Base-by-base conservation (phyloP, 2,329 filamentous ascomycete genomes). In the Beauveria sp. region DNA sequence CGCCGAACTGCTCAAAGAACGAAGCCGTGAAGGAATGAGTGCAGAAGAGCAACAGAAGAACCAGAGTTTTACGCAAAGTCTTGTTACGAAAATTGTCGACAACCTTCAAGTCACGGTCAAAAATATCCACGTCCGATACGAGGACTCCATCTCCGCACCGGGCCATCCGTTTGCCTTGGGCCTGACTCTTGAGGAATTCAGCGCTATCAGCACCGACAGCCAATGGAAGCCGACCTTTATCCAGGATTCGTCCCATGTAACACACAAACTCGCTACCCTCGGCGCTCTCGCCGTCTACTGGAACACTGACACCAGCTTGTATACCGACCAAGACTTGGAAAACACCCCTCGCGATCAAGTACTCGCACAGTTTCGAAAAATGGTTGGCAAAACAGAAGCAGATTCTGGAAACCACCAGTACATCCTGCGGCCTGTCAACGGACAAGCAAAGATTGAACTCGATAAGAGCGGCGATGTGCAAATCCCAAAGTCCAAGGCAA, bases 61-160 rank as follows among this genome's bases (percentile, higher is more conserved):
- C 73, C 93, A 99, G 79, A 97, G 91, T 74, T 99, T 99, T 71
- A 97, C 93, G 4, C 88, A 96, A 68, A 98, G 93, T 72, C 77
- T 99, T 67, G 87, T 93, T 53, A 96, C 93, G 43, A 96, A 96
- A 68, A 96, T 99, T 70, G 91, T 98, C 71, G 95, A 99, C 80
- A 99, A 99, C 70, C 81, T 99, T 46, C 95, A 99, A 74, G 91
- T 99, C 68, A 95, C 90, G 26, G 87, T 99, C 74, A 98, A 96
- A 80, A 99, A 98, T 72, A 96, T 99, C 63, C 95, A 99, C 73
- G 85, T 99, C 65, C 90, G 95, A 68, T 99, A 99, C 75, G 95
- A 99, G 75, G 95, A 99, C 75, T 93, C 93, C 16, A 91, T 99
- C 69, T 96, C 95, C 22, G 90, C 93, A 10, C 93, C 93, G 0